Conservation (phyloP, 2,329 filamentous ascomycete species). For the Apiospora phragmitis region DNA sequence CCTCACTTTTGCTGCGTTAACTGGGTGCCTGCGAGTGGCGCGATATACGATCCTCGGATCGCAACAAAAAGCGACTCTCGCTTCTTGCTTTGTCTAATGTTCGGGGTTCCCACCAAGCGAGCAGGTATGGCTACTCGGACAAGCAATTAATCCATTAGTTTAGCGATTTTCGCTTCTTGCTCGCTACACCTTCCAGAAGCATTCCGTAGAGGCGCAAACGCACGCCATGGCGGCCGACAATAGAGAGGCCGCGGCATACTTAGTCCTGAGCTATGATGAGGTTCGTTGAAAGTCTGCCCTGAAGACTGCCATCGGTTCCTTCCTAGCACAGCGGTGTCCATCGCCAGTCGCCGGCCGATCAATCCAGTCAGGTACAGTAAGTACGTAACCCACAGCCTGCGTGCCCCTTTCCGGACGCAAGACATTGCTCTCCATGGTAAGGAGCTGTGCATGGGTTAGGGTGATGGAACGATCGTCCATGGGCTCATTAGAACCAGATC, state of each 20-base stretch:
- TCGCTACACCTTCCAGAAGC: constrained; percentile 1
- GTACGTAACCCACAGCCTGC: not conserved
- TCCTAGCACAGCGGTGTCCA: not conserved
- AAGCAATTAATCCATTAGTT: not conserved
- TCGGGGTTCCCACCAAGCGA: not conserved
- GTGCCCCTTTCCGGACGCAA: not conserved
- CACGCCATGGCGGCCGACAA: not conserved
- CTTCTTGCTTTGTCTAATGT: not conserved
- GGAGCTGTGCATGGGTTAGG: not conserved
- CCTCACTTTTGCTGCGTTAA: not conserved
- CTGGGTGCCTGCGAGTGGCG: not conserved
- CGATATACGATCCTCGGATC: not conserved
- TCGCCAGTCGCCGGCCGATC: not conserved
- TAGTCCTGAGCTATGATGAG: not conserved
- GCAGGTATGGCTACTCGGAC: not conserved
- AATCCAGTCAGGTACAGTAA: not conserved
- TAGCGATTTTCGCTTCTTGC: not conserved
- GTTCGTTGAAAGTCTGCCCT: not conserved
- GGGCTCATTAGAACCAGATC: not conserved
- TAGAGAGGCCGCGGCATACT: not conserved
- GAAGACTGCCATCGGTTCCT: not conserved
- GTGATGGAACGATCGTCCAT: not conserved
- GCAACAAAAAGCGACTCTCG: not conserved
- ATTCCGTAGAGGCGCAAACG: not conserved
- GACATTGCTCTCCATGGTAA: not conserved